Evolutionary conservation across 148 eudicot species (phyloP).

Genomic region (Dianthus caryophyllus): DNA sequence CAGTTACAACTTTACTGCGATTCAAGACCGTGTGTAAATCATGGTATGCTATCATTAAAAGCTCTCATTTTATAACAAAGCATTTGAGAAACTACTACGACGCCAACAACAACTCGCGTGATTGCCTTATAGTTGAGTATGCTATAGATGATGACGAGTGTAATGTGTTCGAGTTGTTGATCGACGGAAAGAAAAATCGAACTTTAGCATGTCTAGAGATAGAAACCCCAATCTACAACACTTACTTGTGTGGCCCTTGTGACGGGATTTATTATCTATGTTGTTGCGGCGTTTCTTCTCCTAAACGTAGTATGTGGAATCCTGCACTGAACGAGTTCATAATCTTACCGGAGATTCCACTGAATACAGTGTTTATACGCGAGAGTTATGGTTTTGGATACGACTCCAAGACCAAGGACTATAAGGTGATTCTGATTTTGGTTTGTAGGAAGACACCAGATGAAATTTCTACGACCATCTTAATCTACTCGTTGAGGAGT

Average conservation of each 20-base stretch:
- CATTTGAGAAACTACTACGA: constrained; percentile 19
- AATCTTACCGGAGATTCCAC: neutral
- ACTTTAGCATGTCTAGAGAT: neutral
- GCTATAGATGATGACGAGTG: neutral
- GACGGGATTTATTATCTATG: constrained; percentile 13
- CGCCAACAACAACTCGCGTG: neutral
- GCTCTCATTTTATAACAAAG: constrained; percentile 10
- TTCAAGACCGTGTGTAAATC: constrained; percentile 19
- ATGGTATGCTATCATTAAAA: constrained; percentile 15
- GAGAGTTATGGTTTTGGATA: constrained; percentile 19
- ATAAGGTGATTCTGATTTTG: constrained; percentile 12
- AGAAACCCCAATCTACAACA: neutral
- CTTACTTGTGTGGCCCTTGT: constrained; percentile 17
- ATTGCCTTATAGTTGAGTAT: constrained; percentile 11
- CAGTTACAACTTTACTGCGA: constrained; percentile 3
- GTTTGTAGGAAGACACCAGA: neutral
- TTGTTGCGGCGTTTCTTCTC: neutral
- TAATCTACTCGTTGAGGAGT: constrained; percentile 11
- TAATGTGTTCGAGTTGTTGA: neutral
- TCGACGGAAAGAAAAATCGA: neutral
- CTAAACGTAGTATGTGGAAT: constrained; percentile 10
- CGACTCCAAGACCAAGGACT: constrained; percentile 2
- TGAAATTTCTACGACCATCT: neutral
- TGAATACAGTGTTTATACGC: neutral
- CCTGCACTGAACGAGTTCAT: constrained; percentile 10